These are phyloP conservation scores for Iberis amara DNA, from an alignment of 441 rosid species.

Conservation along the genomic window DNA sequence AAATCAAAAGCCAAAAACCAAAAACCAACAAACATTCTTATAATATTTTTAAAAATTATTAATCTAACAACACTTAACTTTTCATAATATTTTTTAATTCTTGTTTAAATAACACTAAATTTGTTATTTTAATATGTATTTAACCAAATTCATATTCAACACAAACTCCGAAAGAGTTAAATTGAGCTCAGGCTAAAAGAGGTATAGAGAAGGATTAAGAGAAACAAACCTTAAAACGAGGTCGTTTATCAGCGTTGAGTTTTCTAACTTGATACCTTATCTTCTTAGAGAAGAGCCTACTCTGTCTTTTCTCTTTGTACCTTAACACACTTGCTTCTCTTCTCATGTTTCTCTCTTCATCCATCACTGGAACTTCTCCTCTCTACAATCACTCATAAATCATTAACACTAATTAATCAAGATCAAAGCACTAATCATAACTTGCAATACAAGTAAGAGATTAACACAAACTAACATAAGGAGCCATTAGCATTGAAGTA, in stretches of 20 bases:
- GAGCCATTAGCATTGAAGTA: slow-evolving; percentile 26
- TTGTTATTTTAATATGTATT: too few relatives aligned
- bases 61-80: too few relatives aligned
- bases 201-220: neutral
- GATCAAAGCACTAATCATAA: neutral
- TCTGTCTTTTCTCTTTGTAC: slow-evolving; percentile 74
- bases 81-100: too few relatives aligned
- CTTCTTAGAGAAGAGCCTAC: slow-evolving; percentile 70
- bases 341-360: slow-evolving; percentile 48
- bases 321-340: slow-evolving; percentile 77
- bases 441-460: slow-evolving; percentile 24
- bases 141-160: too few relatives aligned
- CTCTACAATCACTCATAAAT: slow-evolving; percentile 29
- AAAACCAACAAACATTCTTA: too few relatives aligned
- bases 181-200: too few relatives aligned
- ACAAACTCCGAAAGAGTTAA: too few relatives aligned
- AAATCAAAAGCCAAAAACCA: too few relatives aligned
- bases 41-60: too few relatives aligned
- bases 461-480: slow-evolving; percentile 41
- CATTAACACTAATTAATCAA: neutral
- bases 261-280: slow-evolving; percentile 81
- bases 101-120: too few relatives aligned
- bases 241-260: slow-evolving; percentile 80
- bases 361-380: slow-evolving; percentile 71
- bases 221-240: slow-evolving; percentile 55